Conservation (phyloP, 1,284 basidiomycete species). For the Cryptococcus jaspeensis region DNA sequence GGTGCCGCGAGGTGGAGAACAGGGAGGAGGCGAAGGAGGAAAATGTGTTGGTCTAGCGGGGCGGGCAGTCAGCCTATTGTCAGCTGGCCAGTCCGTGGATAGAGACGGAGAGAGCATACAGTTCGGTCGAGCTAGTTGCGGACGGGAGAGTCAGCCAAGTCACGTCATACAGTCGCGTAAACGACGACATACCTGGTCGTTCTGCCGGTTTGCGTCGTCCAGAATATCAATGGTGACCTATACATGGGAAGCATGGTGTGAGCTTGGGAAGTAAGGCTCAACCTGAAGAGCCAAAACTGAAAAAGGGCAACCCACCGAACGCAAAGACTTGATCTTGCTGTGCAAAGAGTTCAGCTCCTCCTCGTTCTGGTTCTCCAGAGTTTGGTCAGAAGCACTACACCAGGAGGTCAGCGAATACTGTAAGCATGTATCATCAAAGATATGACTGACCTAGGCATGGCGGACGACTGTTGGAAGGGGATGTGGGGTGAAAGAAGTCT, state of each 20-base stretch:
- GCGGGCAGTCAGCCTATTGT: background rate
- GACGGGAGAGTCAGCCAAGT: background rate
- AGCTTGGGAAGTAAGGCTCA: slow-evolving; percentile 2
- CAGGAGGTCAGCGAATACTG: background rate
- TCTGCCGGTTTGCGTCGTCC: slow-evolving; percentile 46
- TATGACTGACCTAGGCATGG: slow-evolving; percentile 4
- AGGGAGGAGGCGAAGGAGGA: slow-evolving; percentile 45
- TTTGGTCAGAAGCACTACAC: slow-evolving; percentile 44
- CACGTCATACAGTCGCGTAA: background rate
- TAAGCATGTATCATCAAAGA: background rate
- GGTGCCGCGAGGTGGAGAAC: slow-evolving; percentile 48
- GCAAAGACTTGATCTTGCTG: slow-evolving; percentile 49
- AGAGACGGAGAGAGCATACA: slow-evolving; percentile 16
- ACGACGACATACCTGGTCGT: slow-evolving; percentile 40
- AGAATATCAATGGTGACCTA: slow-evolving; percentile 52
- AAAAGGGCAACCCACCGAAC: slow-evolving; percentile 35
- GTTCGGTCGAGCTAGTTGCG: slow-evolving; percentile 40
- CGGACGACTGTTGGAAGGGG: background rate
- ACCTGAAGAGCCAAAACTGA: background rate
- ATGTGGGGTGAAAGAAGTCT: background rate
- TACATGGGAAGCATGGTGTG: background rate
- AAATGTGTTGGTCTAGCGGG: slow-evolving; percentile 40
- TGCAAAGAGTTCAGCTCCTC: slow-evolving; percentile 48
- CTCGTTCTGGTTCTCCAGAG: slow-evolving; percentile 52
- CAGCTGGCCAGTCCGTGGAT: background rate